Conservation (phyloP, 495 filamentous ascomycete species). For the Hypoxylon lenormandii region DNA sequence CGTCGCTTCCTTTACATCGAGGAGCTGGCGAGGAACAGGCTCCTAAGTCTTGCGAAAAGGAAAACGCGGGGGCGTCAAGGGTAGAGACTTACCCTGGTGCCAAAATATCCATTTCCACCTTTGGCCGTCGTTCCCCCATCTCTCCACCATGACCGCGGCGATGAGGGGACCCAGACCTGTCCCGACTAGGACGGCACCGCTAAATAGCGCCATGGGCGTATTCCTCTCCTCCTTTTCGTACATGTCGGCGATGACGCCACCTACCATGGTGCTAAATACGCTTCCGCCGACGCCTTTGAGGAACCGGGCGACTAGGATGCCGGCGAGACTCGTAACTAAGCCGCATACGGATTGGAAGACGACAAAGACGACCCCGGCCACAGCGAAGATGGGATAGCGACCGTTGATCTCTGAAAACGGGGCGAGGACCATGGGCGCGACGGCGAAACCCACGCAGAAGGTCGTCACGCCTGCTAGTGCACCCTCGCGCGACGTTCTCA, state of each 20-base stretch:
- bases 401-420: slow-evolving; percentile 92
- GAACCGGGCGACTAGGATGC: slow-evolving; percentile 81
- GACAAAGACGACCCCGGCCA: slow-evolving; percentile 73
- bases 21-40: not conserved
- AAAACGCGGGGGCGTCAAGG: not conserved
- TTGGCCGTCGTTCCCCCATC: slow-evolving; percentile 47
- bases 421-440: slow-evolving; percentile 90
- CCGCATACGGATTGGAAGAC: slow-evolving; percentile 80
- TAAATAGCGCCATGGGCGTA: slow-evolving; percentile 89
- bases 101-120: slow-evolving; percentile 88
- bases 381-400: slow-evolving; percentile 81
- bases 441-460: slow-evolving; percentile 84
- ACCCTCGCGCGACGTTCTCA: slow-evolving; percentile 71
- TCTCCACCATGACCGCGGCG: slow-evolving; percentile 74
- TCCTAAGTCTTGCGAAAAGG: not conserved
- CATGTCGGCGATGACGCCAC: slow-evolving; percentile 89
- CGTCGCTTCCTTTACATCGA: no score
- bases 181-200: slow-evolving; percentile 78
- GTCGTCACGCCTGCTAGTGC: slow-evolving; percentile 81
- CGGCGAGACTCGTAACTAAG: slow-evolving; percentile 75
- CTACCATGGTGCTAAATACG: slow-evolving; percentile 92
- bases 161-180: slow-evolving; percentile 84
- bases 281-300: slow-evolving; percentile 78
- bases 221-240: slow-evolving; percentile 84
- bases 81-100: slow-evolving; percentile 36